Evolutionary conservation across 1,284 basidiomycete genomes (phyloP).

Genomic region (Trichosporon sp.): DNA sequence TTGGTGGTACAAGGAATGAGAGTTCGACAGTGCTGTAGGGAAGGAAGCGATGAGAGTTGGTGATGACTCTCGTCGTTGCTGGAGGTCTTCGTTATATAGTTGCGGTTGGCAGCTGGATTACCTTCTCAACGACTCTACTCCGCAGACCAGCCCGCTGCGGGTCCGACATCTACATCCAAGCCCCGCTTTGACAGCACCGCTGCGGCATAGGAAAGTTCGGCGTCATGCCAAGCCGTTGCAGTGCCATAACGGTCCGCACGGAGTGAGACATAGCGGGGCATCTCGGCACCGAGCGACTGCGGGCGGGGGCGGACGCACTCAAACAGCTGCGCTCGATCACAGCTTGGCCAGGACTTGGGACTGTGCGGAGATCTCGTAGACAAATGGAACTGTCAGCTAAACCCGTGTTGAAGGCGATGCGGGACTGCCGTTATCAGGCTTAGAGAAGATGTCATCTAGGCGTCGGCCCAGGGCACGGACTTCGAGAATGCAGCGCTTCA

Average conservation of each 20-base stretch:
- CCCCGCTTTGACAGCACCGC: background rate
- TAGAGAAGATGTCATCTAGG: too few relatives aligned
- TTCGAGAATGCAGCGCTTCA: too few relatives aligned
- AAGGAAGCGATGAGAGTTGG: background rate
- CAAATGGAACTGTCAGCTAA: too few relatives aligned
- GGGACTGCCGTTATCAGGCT: too few relatives aligned
- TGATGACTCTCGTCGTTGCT: background rate
- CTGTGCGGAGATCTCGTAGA: too few relatives aligned
- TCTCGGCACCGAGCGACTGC: background rate
- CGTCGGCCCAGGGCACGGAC: too few relatives aligned
- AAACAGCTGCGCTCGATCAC: too few relatives aligned
- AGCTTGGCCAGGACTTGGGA: too few relatives aligned
- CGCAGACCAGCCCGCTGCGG: background rate
- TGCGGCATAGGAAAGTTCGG: background rate
- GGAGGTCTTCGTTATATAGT: background rate
- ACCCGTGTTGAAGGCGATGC: too few relatives aligned
- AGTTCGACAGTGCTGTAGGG: too few relatives aligned
- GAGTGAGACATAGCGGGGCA: background rate
- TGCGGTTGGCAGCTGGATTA: background rate
- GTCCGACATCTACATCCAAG: background rate
- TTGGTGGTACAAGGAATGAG: background rate
- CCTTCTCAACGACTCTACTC: background rate
- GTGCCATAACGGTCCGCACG: too few relatives aligned
- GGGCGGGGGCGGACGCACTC: too few relatives aligned
- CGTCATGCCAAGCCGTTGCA: background rate